A percentile compares a stretch with the other conserved stretches of the same genome.
These are phyloP conservation scores for Leccinum pellstonianum DNA, from an alignment of 768 basidiomycete species.

Conservation along the genomic window DNA sequence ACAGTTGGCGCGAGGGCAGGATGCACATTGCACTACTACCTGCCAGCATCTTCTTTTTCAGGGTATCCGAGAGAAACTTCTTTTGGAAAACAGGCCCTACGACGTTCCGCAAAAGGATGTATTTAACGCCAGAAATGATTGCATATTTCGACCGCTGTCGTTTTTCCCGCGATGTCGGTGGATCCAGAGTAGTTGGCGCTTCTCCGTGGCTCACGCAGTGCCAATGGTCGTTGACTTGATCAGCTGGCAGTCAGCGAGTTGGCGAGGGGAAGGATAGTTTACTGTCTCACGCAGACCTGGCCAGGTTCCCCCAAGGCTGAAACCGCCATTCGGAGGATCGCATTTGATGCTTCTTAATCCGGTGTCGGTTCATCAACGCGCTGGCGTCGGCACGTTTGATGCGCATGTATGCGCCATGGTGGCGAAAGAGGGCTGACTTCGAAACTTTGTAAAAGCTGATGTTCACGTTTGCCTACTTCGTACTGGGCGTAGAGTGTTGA, in stretches of 20 bases:
- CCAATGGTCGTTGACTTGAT: background rate
- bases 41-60: background rate
- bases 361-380: background rate
- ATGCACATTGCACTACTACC: background rate
- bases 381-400: background rate
- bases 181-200: background rate
- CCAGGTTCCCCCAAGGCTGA: background rate
- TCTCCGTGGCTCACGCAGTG: background rate
- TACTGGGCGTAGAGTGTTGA: background rate
- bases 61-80: background rate
- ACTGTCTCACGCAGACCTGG: background rate
- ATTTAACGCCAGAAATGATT: background rate
- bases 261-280: background rate
- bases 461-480: background rate
- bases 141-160: conserved; percentile 1
- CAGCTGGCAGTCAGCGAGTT: background rate
- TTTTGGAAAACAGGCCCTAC: background rate
- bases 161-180: conserved; percentile 4
- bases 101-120: background rate
- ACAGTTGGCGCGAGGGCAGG: background rate
- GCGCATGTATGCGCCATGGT: background rate
- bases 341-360: background rate
- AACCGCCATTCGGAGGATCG: background rate
- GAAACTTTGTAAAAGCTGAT: background rate
- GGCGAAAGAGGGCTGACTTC: background rate